phyloP scores from a whole-genome alignment of 208 protist species.

The Wallacemonas rigidus region DNA sequence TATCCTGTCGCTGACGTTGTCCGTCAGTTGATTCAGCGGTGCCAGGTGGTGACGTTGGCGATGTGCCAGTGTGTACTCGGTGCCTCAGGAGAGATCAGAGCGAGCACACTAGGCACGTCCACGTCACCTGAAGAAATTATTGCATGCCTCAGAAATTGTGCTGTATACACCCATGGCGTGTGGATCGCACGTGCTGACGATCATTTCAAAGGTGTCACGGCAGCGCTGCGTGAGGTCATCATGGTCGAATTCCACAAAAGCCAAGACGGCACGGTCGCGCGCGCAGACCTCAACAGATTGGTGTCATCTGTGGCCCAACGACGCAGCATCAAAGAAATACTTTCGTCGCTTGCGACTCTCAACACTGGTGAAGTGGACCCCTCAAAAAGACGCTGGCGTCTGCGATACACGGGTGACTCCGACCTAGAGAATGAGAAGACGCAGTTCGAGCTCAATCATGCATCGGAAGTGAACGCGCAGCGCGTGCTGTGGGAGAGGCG shows the following conservation, averaged over 20 bases:
- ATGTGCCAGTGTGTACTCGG: conserved; percentile 23
- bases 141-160: conserved; percentile 44
- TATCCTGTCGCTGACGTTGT: conserved; percentile 61
- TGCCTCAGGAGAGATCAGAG: neutral
- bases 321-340: conserved; percentile 66
- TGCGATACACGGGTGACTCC: conserved; percentile 47
- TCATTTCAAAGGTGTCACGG: conserved; percentile 61
- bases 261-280: conserved; percentile 43
- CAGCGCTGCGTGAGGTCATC: conserved; percentile 75
- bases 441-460: conserved; percentile 35
- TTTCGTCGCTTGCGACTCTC: conserved; percentile 54
- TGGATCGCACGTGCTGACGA: conserved; percentile 66
- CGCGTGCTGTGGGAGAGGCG: conserved; percentile 53
- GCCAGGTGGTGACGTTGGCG: conserved; percentile 63
- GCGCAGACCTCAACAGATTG: conserved; percentile 63
- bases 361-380: conserved; percentile 53
- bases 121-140: conserved; percentile 35
- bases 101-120: neutral
- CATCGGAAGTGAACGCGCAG: conserved; percentile 52
- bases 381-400: conserved; percentile 60
- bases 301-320: conserved; percentile 36
- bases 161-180: conserved; percentile 84
- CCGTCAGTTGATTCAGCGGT: conserved; percentile 49
- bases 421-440: conserved; percentile 16
- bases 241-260: conserved; percentile 71